Base-by-base conservation (phyloP, 2,329 filamentous ascomycete genomes). In the Orbilia blumenaviensis region DNA sequence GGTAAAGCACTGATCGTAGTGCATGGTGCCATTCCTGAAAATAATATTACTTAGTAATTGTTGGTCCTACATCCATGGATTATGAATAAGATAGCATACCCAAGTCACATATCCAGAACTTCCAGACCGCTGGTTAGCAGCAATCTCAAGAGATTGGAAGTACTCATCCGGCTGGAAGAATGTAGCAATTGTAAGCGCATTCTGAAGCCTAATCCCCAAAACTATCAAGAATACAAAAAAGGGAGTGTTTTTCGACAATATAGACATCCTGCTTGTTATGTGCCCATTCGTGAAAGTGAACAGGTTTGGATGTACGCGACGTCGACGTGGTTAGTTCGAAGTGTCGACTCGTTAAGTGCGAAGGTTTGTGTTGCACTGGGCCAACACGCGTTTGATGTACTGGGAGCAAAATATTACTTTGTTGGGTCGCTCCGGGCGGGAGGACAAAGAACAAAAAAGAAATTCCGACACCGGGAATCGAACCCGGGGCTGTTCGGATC, bases 111-210 rank as follows among this genome's bases (percentile, higher is more conserved):
- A 99, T 27, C 94, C 92, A 77, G 32, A 27, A 32, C 92, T 91
- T 82, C 90, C 91, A 86, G 82, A 1, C 85, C 81, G 21, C 94
- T 94, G 86, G 97, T 90, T 86, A 94, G 94, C 98, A 79, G 95
- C 95, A 63, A 95, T 94, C 84, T 99, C 95, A 48, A 98, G 88
- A 0, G 93, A 91, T 82, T 99, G 95, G 81, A 95, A 99, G 85
- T 92, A 98, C 83, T 99, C 95, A 85, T 99, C 95, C 27, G 95
- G 95, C 83, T 99, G 95, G 84, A 99, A 99, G 83, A 97, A 99
- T 18, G 95, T 98, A 78, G 88, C 86, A 69, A 96, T 86, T 77
- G 86, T 89, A 80, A 95, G 86, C 32, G 93, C 90, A 84, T 97
- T 97, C 82, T 92, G 82, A 78, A 94, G 86, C 66, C 95, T 92